phyloP scores from a whole-genome alignment of 345 rosid genomes.

The Eucalyptus polyanthemos region DNA sequence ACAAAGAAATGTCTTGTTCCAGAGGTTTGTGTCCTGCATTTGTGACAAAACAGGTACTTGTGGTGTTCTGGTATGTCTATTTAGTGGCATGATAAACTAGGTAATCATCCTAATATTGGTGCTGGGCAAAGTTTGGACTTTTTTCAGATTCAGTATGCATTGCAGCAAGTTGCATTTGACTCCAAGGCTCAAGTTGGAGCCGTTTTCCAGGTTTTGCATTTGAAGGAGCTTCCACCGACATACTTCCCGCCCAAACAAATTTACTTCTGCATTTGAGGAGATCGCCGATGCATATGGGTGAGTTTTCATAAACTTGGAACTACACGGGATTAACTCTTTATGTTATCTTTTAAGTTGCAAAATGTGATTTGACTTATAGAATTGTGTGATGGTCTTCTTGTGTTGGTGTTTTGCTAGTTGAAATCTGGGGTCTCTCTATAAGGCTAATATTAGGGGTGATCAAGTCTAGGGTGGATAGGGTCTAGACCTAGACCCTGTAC shows the following conservation, averaged over 20 bases:
- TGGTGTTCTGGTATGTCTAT: not conserved
- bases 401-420: not conserved
- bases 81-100: not conserved
- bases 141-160: constrained; percentile 84
- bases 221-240: constrained; percentile 84
- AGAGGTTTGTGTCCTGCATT: constrained; percentile 96
- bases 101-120: not conserved
- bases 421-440: not conserved
- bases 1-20: constrained; percentile 87
- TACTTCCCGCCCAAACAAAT: constrained; percentile 77
- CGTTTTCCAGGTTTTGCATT: constrained; percentile 68
- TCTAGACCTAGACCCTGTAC: too few species aligned
- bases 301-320: constrained; percentile 8
- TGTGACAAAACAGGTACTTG: constrained; percentile 60
- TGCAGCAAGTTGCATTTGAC: constrained; percentile 78
- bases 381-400: not conserved
- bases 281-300: constrained; percentile 95
- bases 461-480: too few species aligned
- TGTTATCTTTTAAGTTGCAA: not conserved
- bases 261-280: constrained; percentile 83
- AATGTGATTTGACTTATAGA: not conserved
- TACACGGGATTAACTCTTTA: not conserved
- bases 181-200: constrained; percentile 94
- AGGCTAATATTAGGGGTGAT: not conserved
- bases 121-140: not conserved